These are phyloP conservation scores for Parachlorella kessleri DNA, from an alignment of 139 green algal genomes.

Conservation along the genomic window DNA sequence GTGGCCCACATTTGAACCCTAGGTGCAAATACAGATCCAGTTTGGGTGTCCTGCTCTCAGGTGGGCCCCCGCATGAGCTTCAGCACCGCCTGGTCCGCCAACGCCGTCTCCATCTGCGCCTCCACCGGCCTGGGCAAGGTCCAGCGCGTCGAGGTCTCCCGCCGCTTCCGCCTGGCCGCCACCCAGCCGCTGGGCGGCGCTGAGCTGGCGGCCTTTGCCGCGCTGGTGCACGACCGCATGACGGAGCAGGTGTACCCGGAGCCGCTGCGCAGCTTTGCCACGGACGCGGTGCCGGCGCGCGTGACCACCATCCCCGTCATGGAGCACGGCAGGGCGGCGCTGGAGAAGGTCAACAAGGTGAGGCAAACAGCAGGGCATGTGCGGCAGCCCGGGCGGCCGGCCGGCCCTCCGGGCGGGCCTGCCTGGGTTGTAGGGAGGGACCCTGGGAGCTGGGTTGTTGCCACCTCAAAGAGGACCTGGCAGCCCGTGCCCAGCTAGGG, in stretches of 20 bases:
- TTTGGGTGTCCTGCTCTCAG: too few relatives aligned
- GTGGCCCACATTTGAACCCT: neutral
- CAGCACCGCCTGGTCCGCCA: conserved; percentile 94
- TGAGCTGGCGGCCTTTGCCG: conserved; percentile 53
- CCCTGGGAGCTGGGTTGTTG: too few relatives aligned
- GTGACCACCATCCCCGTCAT: conserved; percentile 89
- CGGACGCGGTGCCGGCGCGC: conserved; percentile 48
- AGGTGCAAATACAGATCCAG: too few relatives aligned
- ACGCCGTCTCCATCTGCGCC: conserved; percentile 95
- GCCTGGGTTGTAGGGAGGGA: too few relatives aligned
- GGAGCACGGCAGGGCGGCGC: conserved; percentile 71
- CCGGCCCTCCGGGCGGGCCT: too few relatives aligned
- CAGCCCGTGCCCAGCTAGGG: too few relatives aligned
- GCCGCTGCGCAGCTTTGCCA: conserved; percentile 74
- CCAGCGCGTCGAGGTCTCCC: conserved; percentile 78
- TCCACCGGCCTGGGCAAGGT: conserved; percentile 87
- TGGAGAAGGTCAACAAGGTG: conserved; percentile 89
- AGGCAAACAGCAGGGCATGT: neutral
- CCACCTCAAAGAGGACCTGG: too few relatives aligned
- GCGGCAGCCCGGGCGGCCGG: too few relatives aligned
- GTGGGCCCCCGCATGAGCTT: conserved; percentile 96
- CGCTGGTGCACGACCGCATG: conserved; percentile 95
- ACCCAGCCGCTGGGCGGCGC: conserved; percentile 45
- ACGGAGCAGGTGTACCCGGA: conserved; percentile 95
- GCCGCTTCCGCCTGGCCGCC: conserved; percentile 63